Evolutionary conservation across 2,329 filamentous ascomycete genomes (phyloP), one percentile per base, ranked within the genome.

Genomic region (Septoria linicola): DNA sequence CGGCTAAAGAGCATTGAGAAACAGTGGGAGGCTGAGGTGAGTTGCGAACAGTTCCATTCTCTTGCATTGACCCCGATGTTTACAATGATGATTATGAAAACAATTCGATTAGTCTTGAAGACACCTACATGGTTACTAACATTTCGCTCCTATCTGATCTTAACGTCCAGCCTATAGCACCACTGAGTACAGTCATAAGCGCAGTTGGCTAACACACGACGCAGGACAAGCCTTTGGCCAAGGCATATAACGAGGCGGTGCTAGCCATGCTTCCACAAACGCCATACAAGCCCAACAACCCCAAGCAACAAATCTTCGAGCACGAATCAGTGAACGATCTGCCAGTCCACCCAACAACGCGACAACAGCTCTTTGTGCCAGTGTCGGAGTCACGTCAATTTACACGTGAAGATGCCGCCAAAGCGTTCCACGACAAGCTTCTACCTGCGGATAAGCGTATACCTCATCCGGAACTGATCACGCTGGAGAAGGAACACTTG

Each of bases 51-150:
- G 25, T 40, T 6, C 48, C 21, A 46, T 57, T 39, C 42, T n/a
- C 39, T 27, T 39, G 13, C 41, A 27, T 20, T 40, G 13, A 31
- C 20, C 41, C 35, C 7, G 6, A 41, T 31, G 25, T 49, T 66
- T 61, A 59, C 57, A 25, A 76, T 86, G 84, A 87, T 87, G 84
- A 88, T 80, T 77, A 80, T 70, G 76, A 80, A 82, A n/a, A 84
- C 83, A 81, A 87, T 76, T 82, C 92, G 92, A 96, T 97, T 96
- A 96, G 92, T 97, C 92, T 96, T 95, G 80, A 96, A 96, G 91
- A 97, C 91, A 84, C 72, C 76, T 70, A 83, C 78, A 84, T 93
- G 89, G 88, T 96, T 92, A 92, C 78, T 86, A 80, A 81, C 76
- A 79, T 84, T 85, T 78, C 80, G 79, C 82, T 78, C 81, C 81